Evolutionary conservation across 2,329 filamentous ascomycete genomes (phyloP).

Genomic region (Colletotrichum sansevieriae): DNA sequence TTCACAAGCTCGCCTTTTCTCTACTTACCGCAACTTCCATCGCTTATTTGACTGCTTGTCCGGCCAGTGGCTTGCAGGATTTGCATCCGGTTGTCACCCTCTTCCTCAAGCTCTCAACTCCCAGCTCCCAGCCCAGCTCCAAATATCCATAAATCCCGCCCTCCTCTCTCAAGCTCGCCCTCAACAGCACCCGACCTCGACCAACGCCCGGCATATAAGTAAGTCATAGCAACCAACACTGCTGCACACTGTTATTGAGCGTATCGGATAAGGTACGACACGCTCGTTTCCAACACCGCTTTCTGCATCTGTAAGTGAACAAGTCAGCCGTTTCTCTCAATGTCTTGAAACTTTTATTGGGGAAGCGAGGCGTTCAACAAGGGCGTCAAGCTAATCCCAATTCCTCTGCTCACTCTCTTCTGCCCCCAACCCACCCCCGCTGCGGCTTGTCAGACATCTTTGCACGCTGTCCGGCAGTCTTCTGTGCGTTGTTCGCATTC

Average conservation of each 20-base stretch:
- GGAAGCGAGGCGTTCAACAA: slow-evolving; percentile 41
- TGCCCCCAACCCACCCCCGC: slow-evolving; percentile 25
- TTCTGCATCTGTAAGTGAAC: slow-evolving; percentile 22
- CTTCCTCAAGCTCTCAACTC: slow-evolving; percentile 8
- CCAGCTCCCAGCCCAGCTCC: slow-evolving; percentile 15
- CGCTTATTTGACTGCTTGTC: background rate
- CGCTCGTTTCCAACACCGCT: slow-evolving; percentile 2
- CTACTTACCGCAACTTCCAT: background rate
- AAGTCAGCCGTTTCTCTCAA: slow-evolving; percentile 23
- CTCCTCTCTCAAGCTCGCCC: slow-evolving; percentile 12
- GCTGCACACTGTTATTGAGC: background rate
- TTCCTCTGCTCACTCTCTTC: slow-evolving; percentile 1
- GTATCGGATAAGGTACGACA: background rate
- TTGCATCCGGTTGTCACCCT: background rate
- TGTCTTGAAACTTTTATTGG: slow-evolving; percentile 36
- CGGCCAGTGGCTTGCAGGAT: slow-evolving; percentile 23
- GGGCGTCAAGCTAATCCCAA: slow-evolving; percentile 24
- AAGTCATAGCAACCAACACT: slow-evolving; percentile 6
- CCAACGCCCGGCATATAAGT: background rate
- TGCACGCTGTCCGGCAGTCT: slow-evolving; percentile 20
- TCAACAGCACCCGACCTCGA: slow-evolving; percentile 11
- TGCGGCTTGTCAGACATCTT: slow-evolving; percentile 29
- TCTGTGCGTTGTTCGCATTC: slow-evolving; percentile 21
- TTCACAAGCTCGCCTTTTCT: slow-evolving; percentile 19
- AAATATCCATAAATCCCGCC: slow-evolving; percentile 9